phyloP scores from a whole-genome alignment of 2,329 filamentous ascomycete species.

The Diaporthe ilicicola region DNA sequence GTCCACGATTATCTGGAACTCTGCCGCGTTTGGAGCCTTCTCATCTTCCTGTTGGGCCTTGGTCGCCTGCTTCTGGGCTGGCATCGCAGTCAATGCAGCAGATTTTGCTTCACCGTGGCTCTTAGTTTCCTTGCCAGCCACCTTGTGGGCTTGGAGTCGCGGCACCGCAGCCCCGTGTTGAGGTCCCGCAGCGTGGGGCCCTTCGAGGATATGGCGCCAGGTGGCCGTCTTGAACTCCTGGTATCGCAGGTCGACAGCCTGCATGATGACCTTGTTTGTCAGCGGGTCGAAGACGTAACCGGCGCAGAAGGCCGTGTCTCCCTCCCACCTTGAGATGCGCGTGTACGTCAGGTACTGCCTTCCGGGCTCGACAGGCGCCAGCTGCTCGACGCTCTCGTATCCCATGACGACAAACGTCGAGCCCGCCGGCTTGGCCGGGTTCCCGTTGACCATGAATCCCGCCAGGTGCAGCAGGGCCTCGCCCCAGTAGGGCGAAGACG shows the following conservation, averaged over 20 bases:
- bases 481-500: conserved; percentile 36
- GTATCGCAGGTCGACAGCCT: conserved; percentile 34
- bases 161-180: not conserved
- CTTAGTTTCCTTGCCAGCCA: not conserved
- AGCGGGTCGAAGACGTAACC: conserved; percentile 36
- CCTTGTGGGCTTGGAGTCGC: not conserved
- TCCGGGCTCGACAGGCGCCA: conserved; percentile 30
- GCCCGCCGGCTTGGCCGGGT: conserved; percentile 25
- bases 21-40: not conserved
- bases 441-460: conserved; percentile 36
- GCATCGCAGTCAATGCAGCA: not conserved
- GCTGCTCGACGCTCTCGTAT: conserved; percentile 35
- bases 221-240: conserved; percentile 31
- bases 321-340: conserved; percentile 27
- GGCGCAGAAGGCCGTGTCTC: conserved; percentile 34
- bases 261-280: conserved; percentile 33
- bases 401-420: conserved; percentile 36
- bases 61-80: not conserved
- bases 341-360: conserved; percentile 36
- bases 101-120: not conserved
- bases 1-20: conserved; percentile 29
- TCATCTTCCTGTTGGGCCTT: not conserved
- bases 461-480: conserved; percentile 37
- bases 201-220: not conserved
- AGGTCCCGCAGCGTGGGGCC: not conserved